These are phyloP conservation scores for Fusarium transvaalense DNA, from an alignment of 2,329 filamentous ascomycete species.

Conservation along the genomic window DNA sequence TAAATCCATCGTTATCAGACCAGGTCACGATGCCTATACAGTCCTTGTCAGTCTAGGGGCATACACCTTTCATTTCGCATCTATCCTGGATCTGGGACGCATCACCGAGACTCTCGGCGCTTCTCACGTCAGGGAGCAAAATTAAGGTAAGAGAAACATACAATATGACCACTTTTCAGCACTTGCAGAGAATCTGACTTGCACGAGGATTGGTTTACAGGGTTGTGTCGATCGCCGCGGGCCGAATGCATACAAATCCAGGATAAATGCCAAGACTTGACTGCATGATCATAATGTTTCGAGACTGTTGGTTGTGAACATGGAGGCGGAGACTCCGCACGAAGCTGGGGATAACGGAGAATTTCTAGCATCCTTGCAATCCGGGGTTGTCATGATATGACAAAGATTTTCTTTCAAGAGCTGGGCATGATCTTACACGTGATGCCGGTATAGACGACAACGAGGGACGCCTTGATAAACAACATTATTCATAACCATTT, in stretches of 20 bases:
- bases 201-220: not conserved
- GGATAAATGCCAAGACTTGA: constrained; percentile 5
- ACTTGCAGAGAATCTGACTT: not conserved
- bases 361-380: constrained; percentile 5
- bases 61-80: not conserved
- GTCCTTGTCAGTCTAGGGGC: not conserved
- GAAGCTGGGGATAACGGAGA: not conserved
- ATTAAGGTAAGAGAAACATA: not conserved
- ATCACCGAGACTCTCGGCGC: not conserved
- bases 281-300: not conserved
- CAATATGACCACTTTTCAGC: not conserved
- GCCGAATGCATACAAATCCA: constrained; percentile 8
- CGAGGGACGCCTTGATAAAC: too few relatives aligned
- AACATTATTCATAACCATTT: too few relatives aligned
- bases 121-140: not conserved
- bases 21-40: not conserved
- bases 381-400: not conserved
- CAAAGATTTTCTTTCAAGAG: not conserved
- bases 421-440: not conserved
- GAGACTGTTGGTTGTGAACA: not conserved
- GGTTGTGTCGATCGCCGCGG: not conserved
- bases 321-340: constrained; percentile 23
- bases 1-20: not conserved
- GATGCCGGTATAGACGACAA: not conserved
- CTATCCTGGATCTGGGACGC: not conserved